phyloP scores from a whole-genome alignment of 2,329 filamentous ascomycete genomes.

The Penicillium sp. region DNA sequence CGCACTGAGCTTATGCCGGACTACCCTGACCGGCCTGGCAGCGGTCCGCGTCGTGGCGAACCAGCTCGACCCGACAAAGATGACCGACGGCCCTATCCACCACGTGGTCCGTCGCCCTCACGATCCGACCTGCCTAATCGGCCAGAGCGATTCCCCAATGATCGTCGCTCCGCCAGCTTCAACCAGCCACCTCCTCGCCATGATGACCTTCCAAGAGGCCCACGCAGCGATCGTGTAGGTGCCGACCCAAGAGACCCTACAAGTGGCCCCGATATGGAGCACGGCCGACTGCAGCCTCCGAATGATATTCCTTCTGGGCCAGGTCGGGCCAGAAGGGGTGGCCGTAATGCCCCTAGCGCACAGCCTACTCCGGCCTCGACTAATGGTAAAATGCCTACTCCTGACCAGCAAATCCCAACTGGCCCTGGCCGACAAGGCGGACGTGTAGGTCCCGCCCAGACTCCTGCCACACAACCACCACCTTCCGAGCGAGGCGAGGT shows the following conservation, averaged over 20 bases:
- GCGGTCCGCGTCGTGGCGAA: conserved; percentile 34
- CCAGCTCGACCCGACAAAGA: conserved; percentile 31
- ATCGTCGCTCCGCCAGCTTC: conserved; percentile 34
- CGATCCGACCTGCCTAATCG: conserved; percentile 34
- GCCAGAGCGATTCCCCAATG: conserved; percentile 39
- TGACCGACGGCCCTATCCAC: conserved; percentile 31
- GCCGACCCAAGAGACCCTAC: conserved; percentile 40
- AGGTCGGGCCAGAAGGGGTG: conserved; percentile 29
- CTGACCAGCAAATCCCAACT: conserved; percentile 46
- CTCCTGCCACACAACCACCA: conserved; percentile 32
- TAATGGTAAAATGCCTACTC: conserved; percentile 23
- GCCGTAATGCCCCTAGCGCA: conserved; percentile 30
- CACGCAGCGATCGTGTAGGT: conserved; percentile 47
- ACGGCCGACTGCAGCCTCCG: conserved; percentile 49
- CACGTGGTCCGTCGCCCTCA: conserved; percentile 28
- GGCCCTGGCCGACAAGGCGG: conserved; percentile 43
- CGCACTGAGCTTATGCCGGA: conserved; percentile 39
- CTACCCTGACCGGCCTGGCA: conserved; percentile 28
- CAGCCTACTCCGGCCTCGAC: conserved; percentile 17
- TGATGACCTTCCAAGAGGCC: conserved; percentile 55
- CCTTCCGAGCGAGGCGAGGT: conserved; percentile 37
- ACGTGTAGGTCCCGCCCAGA: conserved; percentile 35
- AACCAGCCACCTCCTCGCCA: conserved; percentile 31
- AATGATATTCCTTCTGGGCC: conserved; percentile 58
- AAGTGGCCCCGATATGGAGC: conserved; percentile 43